A percentile compares a stretch with the other conserved stretches of the same genome.
These are phyloP conservation scores for Mortierella sp. DNA, from an alignment of 371 early-diverging fungal species.

Conservation along the genomic window DNA sequence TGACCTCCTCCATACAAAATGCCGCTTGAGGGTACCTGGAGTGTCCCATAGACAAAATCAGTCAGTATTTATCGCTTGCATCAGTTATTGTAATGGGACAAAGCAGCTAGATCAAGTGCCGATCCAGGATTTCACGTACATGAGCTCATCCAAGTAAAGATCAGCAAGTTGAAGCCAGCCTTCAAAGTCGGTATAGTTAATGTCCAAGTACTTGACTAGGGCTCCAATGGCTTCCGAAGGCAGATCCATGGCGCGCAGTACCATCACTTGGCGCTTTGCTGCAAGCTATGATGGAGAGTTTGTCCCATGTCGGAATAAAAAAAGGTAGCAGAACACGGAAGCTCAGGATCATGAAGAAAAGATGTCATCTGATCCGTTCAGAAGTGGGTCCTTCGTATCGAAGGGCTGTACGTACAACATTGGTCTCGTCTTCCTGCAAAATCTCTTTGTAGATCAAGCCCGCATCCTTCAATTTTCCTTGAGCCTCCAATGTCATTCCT, in stretches of 20 bases:
- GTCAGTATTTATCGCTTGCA: too few relatives aligned
- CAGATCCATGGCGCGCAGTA: slow-evolving; percentile 73
- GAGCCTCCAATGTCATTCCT: slow-evolving; percentile 79
- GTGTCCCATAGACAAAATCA: too few relatives aligned
- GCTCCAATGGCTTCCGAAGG: slow-evolving; percentile 77
- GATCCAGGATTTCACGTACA: slow-evolving; percentile 56
- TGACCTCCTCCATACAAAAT: slow-evolving; percentile 89
- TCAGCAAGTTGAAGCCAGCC: slow-evolving; percentile 87
- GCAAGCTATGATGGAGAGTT: slow-evolving; percentile 56
- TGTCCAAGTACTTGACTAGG: slow-evolving; percentile 80
- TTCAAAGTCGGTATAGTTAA: slow-evolving; percentile 85
- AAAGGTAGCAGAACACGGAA: not conserved
- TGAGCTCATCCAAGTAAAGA: slow-evolving; percentile 71
- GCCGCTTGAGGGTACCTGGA: slow-evolving; percentile 80
- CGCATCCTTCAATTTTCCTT: slow-evolving; percentile 75
- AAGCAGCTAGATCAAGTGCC: not conserved
- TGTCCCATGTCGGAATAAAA: too few relatives aligned
- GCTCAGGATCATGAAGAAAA: not conserved
- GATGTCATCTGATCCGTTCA: too few relatives aligned
- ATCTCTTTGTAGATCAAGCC: slow-evolving; percentile 70
- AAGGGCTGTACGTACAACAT: slow-evolving; percentile 59
- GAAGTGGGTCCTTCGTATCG: too few relatives aligned
- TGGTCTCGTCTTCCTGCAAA: slow-evolving; percentile 73
- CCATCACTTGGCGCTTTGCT: slow-evolving; percentile 79
- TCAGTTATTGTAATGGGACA: too few relatives aligned